A percentile compares a stretch with the other conserved stretches of the same genome.
phyloP scores from a whole-genome alignment of 768 basidiomycete genomes.

The Mrakia frigida region DNA sequence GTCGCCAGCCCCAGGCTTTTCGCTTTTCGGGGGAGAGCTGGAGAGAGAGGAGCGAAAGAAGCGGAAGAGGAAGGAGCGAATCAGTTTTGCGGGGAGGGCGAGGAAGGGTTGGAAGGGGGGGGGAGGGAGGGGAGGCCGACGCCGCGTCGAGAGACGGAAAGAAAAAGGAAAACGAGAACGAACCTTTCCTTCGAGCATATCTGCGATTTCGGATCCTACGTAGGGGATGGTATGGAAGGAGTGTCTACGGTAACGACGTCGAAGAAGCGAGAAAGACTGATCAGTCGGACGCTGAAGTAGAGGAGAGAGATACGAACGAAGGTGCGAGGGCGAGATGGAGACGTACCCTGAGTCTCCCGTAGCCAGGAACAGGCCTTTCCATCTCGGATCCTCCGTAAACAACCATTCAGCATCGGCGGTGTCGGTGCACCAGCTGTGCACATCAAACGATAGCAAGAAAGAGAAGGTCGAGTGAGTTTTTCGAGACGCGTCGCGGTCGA shows the following conservation, averaged over 20 bases:
- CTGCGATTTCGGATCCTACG: slow-evolving; percentile 39
- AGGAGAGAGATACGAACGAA: background rate
- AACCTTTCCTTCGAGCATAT: slow-evolving; percentile 40
- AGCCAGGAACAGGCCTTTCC: slow-evolving; percentile 39
- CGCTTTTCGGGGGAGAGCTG: slow-evolving; percentile 27
- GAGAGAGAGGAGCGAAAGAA: background rate
- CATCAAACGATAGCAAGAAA: background rate
- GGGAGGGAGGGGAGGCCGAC: background rate
- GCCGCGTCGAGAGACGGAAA: background rate
- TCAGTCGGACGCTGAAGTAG: background rate
- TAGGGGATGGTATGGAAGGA: slow-evolving; percentile 41
- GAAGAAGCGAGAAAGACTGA: background rate
- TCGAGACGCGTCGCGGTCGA: background rate
- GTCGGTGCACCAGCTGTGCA: slow-evolving; percentile 30
- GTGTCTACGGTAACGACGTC: slow-evolving; percentile 35
- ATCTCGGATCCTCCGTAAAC: slow-evolving; percentile 40
- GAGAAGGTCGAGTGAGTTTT: too few species aligned
- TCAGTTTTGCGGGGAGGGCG: background rate
- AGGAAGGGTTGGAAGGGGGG: background rate
- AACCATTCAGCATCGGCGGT: slow-evolving; percentile 40
- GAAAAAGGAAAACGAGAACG: background rate
- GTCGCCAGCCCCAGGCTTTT: slow-evolving; percentile 32
- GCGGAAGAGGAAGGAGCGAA: background rate
- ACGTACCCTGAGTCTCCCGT: slow-evolving; percentile 37
- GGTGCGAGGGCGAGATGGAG: background rate